These are phyloP conservation scores for Phytopythium litorale DNA, from an alignment of 352 stramenopile species.

Conservation along the genomic window DNA sequence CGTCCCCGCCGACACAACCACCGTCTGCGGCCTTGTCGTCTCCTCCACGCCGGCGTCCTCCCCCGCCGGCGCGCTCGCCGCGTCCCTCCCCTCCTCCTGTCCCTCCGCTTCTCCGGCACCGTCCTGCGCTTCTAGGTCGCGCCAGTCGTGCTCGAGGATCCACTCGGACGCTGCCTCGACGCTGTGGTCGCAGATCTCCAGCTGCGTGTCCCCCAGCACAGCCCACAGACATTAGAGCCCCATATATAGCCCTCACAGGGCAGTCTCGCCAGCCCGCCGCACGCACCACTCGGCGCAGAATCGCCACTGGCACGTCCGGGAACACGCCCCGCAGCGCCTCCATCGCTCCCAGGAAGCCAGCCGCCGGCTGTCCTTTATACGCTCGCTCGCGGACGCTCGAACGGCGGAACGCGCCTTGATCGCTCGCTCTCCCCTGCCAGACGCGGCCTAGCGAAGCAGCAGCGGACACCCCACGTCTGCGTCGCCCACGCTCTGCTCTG, in stretches of 20 bases:
- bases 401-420: background rate
- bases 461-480: too few species aligned
- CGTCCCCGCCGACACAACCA: slow-evolving; percentile 7
- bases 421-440: background rate
- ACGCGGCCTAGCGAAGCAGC: background rate
- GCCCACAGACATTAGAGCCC: background rate
- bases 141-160: slow-evolving; percentile 61
- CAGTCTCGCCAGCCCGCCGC: background rate
- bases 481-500: background rate
- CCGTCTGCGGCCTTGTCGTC: background rate
- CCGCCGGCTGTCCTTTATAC: background rate
- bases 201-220: slow-evolving; percentile 13
- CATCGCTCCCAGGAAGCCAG: slow-evolving; percentile 16
- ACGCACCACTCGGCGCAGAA: slow-evolving; percentile 31
- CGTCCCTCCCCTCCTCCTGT: slow-evolving; percentile 4
- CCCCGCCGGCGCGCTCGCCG: background rate
- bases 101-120: background rate
- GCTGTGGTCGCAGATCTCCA: slow-evolving; percentile 50
- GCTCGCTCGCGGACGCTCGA: background rate
- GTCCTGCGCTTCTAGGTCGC: slow-evolving; percentile 28
- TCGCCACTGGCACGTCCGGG: slow-evolving; percentile 22
- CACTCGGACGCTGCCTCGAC: slow-evolving; percentile 51
- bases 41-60: background rate
- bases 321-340: slow-evolving; percentile 44
- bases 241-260: background rate